Evolutionary conservation across 768 basidiomycete genomes (phyloP).

Genomic region (Tulasnella sp.): DNA sequence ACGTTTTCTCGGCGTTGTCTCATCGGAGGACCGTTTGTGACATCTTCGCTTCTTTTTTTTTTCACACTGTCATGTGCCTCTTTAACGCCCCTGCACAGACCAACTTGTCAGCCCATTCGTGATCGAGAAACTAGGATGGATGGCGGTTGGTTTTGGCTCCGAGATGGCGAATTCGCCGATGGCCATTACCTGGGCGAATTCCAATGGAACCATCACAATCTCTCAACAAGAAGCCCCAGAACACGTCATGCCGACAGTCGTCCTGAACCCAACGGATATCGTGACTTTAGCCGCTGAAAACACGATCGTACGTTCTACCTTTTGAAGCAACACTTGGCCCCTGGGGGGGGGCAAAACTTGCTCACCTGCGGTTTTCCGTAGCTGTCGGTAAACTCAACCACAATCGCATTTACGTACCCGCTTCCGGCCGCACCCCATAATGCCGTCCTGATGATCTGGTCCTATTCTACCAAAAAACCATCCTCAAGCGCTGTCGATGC

Average conservation of each 20-base stretch:
- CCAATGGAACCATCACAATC: constrained; percentile 57
- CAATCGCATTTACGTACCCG: constrained; percentile 30
- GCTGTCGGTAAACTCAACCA: background rate
- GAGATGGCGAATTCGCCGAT: constrained; percentile 41
- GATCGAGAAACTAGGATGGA: constrained; percentile 25
- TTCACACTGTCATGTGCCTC: background rate
- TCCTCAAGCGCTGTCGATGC: constrained; percentile 47
- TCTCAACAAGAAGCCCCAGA: constrained; percentile 57
- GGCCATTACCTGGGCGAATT: constrained; percentile 71
- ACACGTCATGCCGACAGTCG: constrained; percentile 57
- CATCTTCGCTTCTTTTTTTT: background rate
- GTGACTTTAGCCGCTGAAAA: constrained; percentile 45
- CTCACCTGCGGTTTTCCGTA: background rate
- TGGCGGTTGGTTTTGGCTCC: constrained; percentile 31
- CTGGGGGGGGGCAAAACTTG: constrained; percentile 42
- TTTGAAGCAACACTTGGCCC: constrained; percentile 6
- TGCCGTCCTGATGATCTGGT: constrained; percentile 52
- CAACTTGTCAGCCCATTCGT: background rate
- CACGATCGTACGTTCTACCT: constrained; percentile 41
- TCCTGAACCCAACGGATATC: constrained; percentile 49
- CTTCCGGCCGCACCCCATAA: constrained; percentile 31
- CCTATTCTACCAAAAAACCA: constrained; percentile 53
- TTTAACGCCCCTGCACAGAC: constrained; percentile 31
- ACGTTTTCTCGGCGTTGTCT: background rate
- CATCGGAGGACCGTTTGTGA: background rate